phyloP scores from a whole-genome alignment of 2,329 filamentous ascomycete genomes.

The Lasiodiplodia theobromae region DNA sequence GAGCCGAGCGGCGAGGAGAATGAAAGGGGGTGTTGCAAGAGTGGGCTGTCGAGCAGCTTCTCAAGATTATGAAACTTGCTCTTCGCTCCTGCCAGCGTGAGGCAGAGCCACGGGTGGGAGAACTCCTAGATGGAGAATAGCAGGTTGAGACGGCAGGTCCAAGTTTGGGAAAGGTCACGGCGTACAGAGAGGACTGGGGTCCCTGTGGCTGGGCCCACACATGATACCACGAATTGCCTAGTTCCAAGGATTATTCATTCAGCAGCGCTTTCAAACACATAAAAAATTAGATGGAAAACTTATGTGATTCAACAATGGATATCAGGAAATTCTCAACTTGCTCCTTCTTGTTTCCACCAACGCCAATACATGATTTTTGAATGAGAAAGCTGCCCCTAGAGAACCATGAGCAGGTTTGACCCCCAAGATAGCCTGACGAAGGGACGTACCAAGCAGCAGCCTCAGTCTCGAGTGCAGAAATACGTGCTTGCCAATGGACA shows the following conservation, averaged over 20 bases:
- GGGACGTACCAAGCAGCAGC: constrained; percentile 19
- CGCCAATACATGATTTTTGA: constrained; percentile 3
- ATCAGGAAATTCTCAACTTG: constrained; percentile 23
- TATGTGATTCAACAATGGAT: constrained; percentile 14
- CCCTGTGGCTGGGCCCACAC: constrained; percentile 15
- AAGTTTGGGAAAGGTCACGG: neutral
- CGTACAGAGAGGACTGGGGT: neutral
- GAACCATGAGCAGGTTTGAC: neutral
- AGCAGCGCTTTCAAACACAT: constrained; percentile 5
- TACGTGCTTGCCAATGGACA: neutral
- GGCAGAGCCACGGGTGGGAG: neutral
- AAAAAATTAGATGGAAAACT: neutral
- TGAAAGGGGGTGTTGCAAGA: neutral
- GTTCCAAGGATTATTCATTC: neutral
- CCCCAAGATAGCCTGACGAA: neutral
- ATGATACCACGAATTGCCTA: constrained; percentile 14
- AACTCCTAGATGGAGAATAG: neutral
- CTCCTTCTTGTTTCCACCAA: constrained; percentile 24
- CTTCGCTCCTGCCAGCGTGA: neutral
- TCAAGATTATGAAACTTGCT: neutral
- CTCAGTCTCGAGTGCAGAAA: constrained; percentile 4
- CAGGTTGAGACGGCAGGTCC: neutral
- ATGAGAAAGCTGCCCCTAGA: neutral
- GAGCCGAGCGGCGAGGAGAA: neutral
- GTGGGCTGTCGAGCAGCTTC: neutral